Percentiles rank a stretch among this genome's conserved stretches.
Conservation (phyloP, 768 basidiomycete genomes). For the Rhizopogon roseolus region DNA sequence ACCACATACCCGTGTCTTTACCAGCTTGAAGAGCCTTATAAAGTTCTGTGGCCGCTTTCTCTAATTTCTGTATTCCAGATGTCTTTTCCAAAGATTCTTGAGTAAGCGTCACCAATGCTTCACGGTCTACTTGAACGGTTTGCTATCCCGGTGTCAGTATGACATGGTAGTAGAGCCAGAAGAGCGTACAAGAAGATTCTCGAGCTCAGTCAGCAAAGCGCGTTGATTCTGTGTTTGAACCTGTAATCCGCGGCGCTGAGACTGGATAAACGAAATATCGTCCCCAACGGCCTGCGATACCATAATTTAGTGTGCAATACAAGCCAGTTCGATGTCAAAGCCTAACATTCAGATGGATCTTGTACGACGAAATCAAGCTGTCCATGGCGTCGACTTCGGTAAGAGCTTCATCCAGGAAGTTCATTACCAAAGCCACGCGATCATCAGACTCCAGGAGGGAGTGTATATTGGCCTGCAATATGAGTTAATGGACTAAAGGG, state of each 20-base stretch:
- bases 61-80: slow-evolving; percentile 69
- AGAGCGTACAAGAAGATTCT: slow-evolving; percentile 71
- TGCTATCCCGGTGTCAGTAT: slow-evolving; percentile 43
- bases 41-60: slow-evolving; percentile 79
- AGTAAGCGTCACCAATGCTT: slow-evolving; percentile 68
- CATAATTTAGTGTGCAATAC: slow-evolving; percentile 7
- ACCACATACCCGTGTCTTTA: slow-evolving; percentile 67
- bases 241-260: slow-evolving; percentile 93
- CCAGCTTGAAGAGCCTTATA: slow-evolving; percentile 94
- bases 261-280: slow-evolving; percentile 94
- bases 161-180: not conserved
- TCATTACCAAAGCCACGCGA: slow-evolving; percentile 78
- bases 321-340: slow-evolving; percentile 3
- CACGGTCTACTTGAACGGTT: slow-evolving; percentile 89
- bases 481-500: slow-evolving; percentile 2
- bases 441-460: slow-evolving; percentile 97
- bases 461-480: slow-evolving; percentile 84
- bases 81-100: slow-evolving; percentile 88
- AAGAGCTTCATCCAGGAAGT: slow-evolving; percentile 85
- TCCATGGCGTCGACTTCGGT: slow-evolving; percentile 89
- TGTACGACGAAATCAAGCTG: slow-evolving; percentile 84
- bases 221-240: slow-evolving; percentile 97
- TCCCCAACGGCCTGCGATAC: slow-evolving; percentile 78
- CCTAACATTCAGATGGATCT: slow-evolving; percentile 90
- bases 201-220: slow-evolving; percentile 76